phyloP scores from a whole-genome alignment of 805 yeast species.

The Lipomyces chichibuensis region DNA sequence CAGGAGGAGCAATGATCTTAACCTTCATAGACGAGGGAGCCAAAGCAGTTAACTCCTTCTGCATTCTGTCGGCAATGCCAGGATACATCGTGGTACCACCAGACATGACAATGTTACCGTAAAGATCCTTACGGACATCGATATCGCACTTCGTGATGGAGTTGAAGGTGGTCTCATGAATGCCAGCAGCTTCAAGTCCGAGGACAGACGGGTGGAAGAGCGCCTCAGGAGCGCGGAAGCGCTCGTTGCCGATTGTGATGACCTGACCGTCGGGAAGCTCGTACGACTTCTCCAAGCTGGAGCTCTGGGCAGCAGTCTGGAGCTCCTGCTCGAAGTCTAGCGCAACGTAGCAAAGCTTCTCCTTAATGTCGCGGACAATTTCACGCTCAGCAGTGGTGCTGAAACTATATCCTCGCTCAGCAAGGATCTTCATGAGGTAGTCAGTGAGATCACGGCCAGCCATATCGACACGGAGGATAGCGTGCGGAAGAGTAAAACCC shows the following conservation, averaged over 20 bases:
- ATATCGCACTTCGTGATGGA: slow-evolving; percentile 98
- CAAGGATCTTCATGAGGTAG: slow-evolving; percentile 96
- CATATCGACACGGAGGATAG: slow-evolving; percentile 96
- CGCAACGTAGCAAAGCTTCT: slow-evolving; percentile 98
- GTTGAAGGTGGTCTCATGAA: slow-evolving; percentile 95
- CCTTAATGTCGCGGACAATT: slow-evolving; percentile 97
- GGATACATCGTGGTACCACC: slow-evolving; percentile 99
- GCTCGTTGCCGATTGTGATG: slow-evolving; percentile 98
- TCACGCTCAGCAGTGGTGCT: slow-evolving; percentile 99
- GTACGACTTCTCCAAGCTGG: slow-evolving; percentile 97
- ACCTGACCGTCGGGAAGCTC: slow-evolving; percentile 99
- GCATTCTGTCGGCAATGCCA: slow-evolving; percentile 99
- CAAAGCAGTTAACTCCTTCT: slow-evolving; percentile 98
- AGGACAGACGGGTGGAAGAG: slow-evolving; percentile 96
- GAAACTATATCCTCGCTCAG: slow-evolving; percentile 99
- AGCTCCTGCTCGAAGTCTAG: slow-evolving; percentile 99
- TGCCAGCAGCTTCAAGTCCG: slow-evolving; percentile 95
- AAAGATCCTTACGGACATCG: slow-evolving; percentile 97
- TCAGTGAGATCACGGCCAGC: slow-evolving; percentile 99
- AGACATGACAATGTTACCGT: slow-evolving; percentile 99
- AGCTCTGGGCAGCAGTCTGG: slow-evolving; percentile 98
- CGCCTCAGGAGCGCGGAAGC: slow-evolving; percentile 99
- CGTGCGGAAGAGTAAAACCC: slow-evolving; percentile 99
- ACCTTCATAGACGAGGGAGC: slow-evolving; percentile 99
- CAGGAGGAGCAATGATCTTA: slow-evolving; percentile 99